Evolutionary conservation across 2,329 filamentous ascomycete species (phyloP).

Genomic region (Xylaria hypoxylon): DNA sequence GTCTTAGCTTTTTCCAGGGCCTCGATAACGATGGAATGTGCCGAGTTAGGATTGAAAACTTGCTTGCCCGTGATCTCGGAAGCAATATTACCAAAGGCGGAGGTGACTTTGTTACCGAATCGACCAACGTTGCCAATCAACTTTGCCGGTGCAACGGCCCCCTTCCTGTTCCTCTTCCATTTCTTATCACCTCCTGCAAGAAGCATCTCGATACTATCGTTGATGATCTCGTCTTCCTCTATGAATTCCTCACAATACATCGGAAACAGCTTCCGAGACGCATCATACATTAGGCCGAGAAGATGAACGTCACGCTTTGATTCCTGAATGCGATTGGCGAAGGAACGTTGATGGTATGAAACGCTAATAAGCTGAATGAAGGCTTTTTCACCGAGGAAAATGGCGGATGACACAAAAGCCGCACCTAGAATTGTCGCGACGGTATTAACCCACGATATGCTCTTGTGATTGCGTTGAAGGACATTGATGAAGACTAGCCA

Average conservation of each 20-base stretch:
- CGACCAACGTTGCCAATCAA: slow-evolving; percentile 81
- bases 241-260: slow-evolving; percentile 91
- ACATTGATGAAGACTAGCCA: slow-evolving; percentile 72
- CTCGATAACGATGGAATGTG: slow-evolving; percentile 89
- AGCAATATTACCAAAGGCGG: slow-evolving; percentile 91
- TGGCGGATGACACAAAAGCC: slow-evolving; percentile 73
- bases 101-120: slow-evolving; percentile 92
- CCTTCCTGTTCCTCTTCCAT: slow-evolving; percentile 58
- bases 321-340: slow-evolving; percentile 83
- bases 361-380: slow-evolving; percentile 87
- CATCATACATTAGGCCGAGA: slow-evolving; percentile 87
- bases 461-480: slow-evolving; percentile 53
- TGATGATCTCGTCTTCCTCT: slow-evolving; percentile 92
- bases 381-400: slow-evolving; percentile 81
- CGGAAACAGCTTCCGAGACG: slow-evolving; percentile 88
- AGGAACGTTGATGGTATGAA: slow-evolving; percentile 86
- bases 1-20: slow-evolving; percentile 86
- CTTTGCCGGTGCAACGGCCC: slow-evolving; percentile 80
- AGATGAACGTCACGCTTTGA: slow-evolving; percentile 89
- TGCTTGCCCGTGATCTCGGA: slow-evolving; percentile 96
- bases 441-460: slow-evolving; percentile 65
- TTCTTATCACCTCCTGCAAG: slow-evolving; percentile 69
- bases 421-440: slow-evolving; percentile 75
- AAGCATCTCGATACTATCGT: slow-evolving; percentile 80
- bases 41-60: slow-evolving; percentile 91